phyloP scores from a whole-genome alignment of 768 basidiomycete genomes.

The Leccinum subtestaceum region DNA sequence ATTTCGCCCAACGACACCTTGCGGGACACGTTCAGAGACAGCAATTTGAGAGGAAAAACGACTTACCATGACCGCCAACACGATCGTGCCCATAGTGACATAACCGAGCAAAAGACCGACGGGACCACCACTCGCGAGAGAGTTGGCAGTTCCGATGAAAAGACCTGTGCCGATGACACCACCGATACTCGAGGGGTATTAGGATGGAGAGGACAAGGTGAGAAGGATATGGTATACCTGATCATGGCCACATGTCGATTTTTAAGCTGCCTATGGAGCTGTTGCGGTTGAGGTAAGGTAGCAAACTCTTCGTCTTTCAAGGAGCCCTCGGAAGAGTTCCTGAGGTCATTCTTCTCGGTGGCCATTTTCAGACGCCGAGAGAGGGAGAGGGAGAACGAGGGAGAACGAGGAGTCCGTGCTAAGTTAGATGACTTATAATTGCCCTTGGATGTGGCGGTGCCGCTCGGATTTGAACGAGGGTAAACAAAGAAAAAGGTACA shows the following conservation, averaged over 20 bases:
- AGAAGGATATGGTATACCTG: constrained; percentile 39
- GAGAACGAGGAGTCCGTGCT: background rate
- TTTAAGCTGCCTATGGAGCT: constrained; percentile 61
- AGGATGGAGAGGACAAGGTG: background rate
- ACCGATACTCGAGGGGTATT: constrained; percentile 46
- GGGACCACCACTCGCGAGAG: constrained; percentile 60
- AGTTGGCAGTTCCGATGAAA: constrained; percentile 62
- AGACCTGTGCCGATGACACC: constrained; percentile 60
- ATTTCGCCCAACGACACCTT: constrained; percentile 58
- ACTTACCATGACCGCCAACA: constrained; percentile 68
- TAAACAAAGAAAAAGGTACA: background rate
- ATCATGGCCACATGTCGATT: constrained; percentile 84
- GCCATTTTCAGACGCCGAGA: constrained; percentile 4
- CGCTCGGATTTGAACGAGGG: background rate
- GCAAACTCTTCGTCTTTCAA: constrained; percentile 23
- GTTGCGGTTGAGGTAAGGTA: background rate
- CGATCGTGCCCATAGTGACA: constrained; percentile 59
- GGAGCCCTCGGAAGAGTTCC: constrained; percentile 15
- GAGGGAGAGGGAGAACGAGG: background rate
- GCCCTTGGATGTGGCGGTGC: background rate
- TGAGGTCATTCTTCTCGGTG: constrained; percentile 23
- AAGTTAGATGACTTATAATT: background rate
- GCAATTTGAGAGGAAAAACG: background rate
- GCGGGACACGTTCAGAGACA: background rate
- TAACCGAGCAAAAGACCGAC: constrained; percentile 76